phyloP scores from a whole-genome alignment of 805 yeast species.

The Metschnikowia sp. region DNA sequence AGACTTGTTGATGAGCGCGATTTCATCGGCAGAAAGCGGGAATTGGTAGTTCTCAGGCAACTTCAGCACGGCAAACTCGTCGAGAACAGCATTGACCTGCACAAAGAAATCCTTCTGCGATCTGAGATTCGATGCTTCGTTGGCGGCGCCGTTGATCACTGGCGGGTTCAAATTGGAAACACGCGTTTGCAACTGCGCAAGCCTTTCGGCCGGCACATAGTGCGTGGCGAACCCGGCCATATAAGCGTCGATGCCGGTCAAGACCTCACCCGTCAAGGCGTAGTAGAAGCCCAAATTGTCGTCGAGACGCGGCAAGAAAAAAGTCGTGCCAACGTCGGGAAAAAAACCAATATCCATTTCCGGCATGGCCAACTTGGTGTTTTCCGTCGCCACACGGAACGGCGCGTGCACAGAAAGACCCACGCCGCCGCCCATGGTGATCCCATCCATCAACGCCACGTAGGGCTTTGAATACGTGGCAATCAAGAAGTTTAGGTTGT shows the following conservation, averaged over 20 bases:
- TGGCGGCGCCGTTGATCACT: constrained; percentile 26
- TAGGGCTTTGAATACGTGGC: constrained; percentile 86
- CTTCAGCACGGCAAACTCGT: constrained; percentile 66
- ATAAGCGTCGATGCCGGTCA: constrained; percentile 78
- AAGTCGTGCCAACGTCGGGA: constrained; percentile 94
- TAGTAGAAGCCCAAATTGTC: constrained; percentile 81
- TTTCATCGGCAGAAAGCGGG: constrained; percentile 52
- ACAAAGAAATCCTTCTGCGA: constrained; percentile 42
- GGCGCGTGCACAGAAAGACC: constrained; percentile 89
- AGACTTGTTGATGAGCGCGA: constrained; percentile 63
- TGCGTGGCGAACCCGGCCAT: constrained; percentile 88
- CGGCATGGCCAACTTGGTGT: constrained; percentile 94
- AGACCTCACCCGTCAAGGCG: constrained; percentile 79
- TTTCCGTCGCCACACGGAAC: constrained; percentile 89
- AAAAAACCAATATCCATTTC: constrained; percentile 95
- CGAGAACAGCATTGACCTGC: constrained; percentile 67
- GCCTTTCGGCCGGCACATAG: constrained; percentile 65
- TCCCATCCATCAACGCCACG: constrained; percentile 84
- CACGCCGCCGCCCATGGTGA: constrained; percentile 98
- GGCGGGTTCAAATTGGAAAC: constrained; percentile 58
- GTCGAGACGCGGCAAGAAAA: constrained; percentile 79
- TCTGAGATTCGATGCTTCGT: constrained; percentile 18
- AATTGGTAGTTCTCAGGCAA: constrained; percentile 62
- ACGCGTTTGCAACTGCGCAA: constrained; percentile 61
- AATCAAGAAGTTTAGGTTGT: constrained; percentile 72